A percentile compares a stretch with the other conserved stretches of the same genome.
phyloP scores from a whole-genome alignment of 1,139 yeast species.

The Kodamaea ohmeri region DNA sequence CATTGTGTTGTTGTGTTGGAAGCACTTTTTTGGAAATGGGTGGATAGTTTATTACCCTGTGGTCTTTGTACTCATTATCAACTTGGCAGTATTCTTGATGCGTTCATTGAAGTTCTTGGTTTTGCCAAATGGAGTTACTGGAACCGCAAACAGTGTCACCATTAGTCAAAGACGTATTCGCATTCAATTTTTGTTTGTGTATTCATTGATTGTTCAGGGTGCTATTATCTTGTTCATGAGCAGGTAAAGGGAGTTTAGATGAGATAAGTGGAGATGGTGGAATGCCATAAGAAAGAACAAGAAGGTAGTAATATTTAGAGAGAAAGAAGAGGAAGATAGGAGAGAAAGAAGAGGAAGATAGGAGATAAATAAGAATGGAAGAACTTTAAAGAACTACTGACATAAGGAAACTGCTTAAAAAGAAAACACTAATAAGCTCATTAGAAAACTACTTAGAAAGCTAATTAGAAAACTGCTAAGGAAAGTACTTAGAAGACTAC shows the following conservation, averaged over 20 bases:
- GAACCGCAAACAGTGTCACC: constrained; percentile 53
- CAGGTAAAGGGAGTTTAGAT: too few species aligned
- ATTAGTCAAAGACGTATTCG: constrained; percentile 76
- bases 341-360: background rate
- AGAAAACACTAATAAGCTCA: too few species aligned
- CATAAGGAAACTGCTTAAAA: too few species aligned
- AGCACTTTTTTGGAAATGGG: constrained; percentile 37
- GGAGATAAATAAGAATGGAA: background rate
- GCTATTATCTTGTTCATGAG: constrained; percentile 29
- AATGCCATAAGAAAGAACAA: too few species aligned
- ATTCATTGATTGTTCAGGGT: constrained; percentile 76
- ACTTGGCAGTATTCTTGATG: constrained; percentile 69
- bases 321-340: background rate
- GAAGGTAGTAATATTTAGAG: background rate
- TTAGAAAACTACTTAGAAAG: too few species aligned
- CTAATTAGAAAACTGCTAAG: too few species aligned
- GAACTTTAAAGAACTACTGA: background rate
- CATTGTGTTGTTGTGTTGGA: constrained; percentile 52
- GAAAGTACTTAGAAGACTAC: too few species aligned
- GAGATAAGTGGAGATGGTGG: too few species aligned
- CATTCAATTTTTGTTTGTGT: constrained; percentile 80
- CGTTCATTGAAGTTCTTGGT: constrained; percentile 80
- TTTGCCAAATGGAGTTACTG: constrained; percentile 46
- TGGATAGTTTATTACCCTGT: constrained; percentile 38
- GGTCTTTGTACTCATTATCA: constrained; percentile 44